Evolutionary conservation across 1,284 basidiomycete genomes (phyloP).

Genomic region (Xerocomus amazonicus): DNA sequence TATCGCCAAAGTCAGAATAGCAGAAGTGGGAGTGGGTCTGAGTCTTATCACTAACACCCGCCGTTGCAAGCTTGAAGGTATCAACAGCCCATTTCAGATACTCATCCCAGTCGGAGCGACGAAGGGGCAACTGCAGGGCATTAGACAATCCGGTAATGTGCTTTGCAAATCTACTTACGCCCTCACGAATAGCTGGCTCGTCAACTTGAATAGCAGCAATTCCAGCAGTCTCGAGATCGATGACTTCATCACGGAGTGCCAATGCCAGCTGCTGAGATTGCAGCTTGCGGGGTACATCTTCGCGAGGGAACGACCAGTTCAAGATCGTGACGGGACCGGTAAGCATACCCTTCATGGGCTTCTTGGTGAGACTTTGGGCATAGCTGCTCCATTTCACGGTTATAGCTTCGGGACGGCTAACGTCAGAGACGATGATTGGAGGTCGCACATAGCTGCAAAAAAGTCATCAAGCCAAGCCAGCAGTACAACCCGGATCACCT

Average conservation of each 20-base stretch:
- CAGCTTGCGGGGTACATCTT: slow-evolving; percentile 93
- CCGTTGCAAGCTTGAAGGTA: slow-evolving; percentile 95
- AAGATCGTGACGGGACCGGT: slow-evolving; percentile 96
- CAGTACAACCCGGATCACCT: slow-evolving; percentile 23
- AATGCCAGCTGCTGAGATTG: slow-evolving; percentile 99
- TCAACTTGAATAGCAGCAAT: slow-evolving; percentile 99
- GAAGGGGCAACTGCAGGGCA: slow-evolving; percentile 72
- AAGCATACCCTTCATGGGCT: slow-evolving; percentile 99
- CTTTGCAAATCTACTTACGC: slow-evolving; percentile 49
- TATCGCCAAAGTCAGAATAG: slow-evolving; percentile 96
- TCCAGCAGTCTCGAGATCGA: slow-evolving; percentile 96
- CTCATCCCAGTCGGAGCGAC: slow-evolving; percentile 89
- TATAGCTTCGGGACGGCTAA: slow-evolving; percentile 91
- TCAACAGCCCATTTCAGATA: slow-evolving; percentile 98
- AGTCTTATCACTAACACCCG: slow-evolving; percentile 87
- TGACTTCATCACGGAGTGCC: slow-evolving; percentile 96
- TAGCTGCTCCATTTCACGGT: slow-evolving; percentile 98
- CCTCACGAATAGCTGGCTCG: slow-evolving; percentile 99
- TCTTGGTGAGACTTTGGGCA: slow-evolving; percentile 91
- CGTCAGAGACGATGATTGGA: slow-evolving; percentile 97
- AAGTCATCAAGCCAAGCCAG: slow-evolving; percentile 26
- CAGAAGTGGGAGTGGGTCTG: slow-evolving; percentile 99
- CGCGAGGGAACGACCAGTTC: slow-evolving; percentile 99
- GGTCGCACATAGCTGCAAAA: slow-evolving; percentile 90
- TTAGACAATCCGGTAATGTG: slow-evolving; percentile 12